These are phyloP conservation scores for Rhytidiadelphus loreus DNA, from an alignment of 225 moss, liverwort and hornwort genomes.

Conservation along the genomic window DNA sequence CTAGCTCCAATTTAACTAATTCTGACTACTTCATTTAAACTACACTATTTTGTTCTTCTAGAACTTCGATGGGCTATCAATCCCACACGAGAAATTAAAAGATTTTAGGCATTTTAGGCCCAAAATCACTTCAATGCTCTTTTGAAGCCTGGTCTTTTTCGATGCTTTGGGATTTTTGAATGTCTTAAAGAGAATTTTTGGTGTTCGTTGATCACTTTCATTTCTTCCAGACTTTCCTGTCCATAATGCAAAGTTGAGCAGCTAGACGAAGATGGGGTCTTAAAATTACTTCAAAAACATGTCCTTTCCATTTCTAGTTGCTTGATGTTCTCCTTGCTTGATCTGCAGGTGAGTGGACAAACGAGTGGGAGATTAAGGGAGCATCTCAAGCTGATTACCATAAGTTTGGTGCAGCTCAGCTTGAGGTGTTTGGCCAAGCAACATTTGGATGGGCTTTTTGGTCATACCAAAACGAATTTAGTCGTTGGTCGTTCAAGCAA, in stretches of 20 bases:
- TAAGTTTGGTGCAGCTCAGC: slow-evolving; percentile 31
- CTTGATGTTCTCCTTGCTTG: background rate
- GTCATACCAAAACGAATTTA: slow-evolving; percentile 25
- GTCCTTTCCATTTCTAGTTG: background rate
- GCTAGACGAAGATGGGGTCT: background rate
- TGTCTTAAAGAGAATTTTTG: background rate
- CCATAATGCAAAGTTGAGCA: background rate
- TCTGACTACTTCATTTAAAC: background rate
- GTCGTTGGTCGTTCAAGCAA: slow-evolving; percentile 36
- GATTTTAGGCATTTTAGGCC: no score
- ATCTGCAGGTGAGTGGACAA: slow-evolving; percentile 37
- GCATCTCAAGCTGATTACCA: slow-evolving; percentile 32
- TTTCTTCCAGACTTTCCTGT: no score
- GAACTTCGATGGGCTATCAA: background rate
- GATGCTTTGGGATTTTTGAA: background rate
- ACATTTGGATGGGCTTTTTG: slow-evolving; percentile 42
- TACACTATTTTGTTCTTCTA: background rate
- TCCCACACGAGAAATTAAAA: no score
- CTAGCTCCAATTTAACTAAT: background rate
- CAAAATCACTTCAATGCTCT: no score
- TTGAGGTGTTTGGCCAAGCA: slow-evolving; percentile 34
- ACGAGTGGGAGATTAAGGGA: slow-evolving; percentile 29
- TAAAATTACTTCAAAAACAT: background rate
- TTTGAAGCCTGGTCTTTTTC: background rate
- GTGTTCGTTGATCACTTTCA: background rate